Percentiles rank a stretch among this genome's conserved stretches.
These are phyloP conservation scores for Cryptococcus maquisensis DNA, from an alignment of 1,284 basidiomycete genomes.

Conservation along the genomic window DNA sequence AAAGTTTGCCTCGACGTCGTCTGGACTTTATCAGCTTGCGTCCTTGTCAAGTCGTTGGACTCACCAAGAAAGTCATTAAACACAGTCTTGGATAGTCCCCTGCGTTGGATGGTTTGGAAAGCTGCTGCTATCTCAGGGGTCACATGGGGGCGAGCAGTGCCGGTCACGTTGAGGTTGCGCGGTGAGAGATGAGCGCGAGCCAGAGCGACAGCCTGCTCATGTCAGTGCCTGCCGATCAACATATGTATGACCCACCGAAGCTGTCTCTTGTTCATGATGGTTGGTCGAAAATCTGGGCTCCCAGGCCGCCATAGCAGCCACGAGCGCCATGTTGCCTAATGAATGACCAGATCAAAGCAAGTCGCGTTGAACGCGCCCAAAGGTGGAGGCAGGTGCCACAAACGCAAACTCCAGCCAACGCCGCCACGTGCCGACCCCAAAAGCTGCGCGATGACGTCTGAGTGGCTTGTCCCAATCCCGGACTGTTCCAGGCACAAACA, in stretches of 20 bases:
- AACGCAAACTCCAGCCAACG: no score
- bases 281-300: not conserved
- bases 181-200: not conserved
- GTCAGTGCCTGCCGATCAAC: conserved; percentile 11
- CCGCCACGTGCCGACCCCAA: no score
- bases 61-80: conserved; percentile 32
- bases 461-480: no score
- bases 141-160: conserved; percentile 6
- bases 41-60: no score
- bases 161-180: conserved; percentile 13
- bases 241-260: conserved; percentile 22
- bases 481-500: not conserved
- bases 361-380: no score
- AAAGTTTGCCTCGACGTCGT: conserved; percentile 33
- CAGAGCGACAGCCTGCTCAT: no score
- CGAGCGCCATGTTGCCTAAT: no score
- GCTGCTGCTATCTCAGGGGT: conserved; percentile 26
- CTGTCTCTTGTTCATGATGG: conserved; percentile 22
- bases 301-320: not conserved
- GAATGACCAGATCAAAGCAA: no score
- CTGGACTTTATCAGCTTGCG: conserved; percentile 8
- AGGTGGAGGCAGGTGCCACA: no score
- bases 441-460: no score
- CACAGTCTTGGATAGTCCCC: conserved; percentile 14
- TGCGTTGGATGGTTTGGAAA: conserved; percentile 15